Conservation (phyloP, 305 asterid species). For the Striga hermonthica region DNA sequence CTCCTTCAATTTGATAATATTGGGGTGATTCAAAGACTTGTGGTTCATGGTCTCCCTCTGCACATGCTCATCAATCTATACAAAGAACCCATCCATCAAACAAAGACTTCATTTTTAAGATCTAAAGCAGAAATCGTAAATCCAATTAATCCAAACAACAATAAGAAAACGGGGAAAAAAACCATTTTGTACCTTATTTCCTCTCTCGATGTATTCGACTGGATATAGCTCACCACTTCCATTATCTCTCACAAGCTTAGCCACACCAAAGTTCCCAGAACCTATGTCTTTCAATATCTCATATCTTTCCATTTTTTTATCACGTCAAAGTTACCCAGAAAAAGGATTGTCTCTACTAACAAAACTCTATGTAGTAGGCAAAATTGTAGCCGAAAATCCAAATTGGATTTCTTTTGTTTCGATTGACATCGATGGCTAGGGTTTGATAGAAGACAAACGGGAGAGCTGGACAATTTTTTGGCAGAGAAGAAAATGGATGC, state of each 20-base stretch:
- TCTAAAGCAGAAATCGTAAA: background rate
- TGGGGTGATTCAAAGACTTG: slow-evolving; percentile 48
- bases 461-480: too few species aligned
- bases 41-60: slow-evolving; percentile 92
- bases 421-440: too few species aligned
- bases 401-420: too few species aligned
- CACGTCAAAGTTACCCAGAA: background rate
- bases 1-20: slow-evolving; percentile 68
- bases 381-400: too few species aligned
- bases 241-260: slow-evolving; percentile 45
- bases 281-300: slow-evolving; percentile 68
- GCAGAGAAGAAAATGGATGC: too few species aligned
- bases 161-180: background rate
- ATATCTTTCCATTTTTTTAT: slow-evolving; percentile 55
- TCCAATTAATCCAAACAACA: background rate
- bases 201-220: slow-evolving; percentile 76
- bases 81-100: background rate
- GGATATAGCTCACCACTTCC: slow-evolving; percentile 58
- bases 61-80: slow-evolving; percentile 83
- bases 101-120: background rate
- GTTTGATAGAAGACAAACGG: too few species aligned
- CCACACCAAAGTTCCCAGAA: slow-evolving; percentile 74
- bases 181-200: slow-evolving; percentile 49
- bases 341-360: too few species aligned
- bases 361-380: too few species aligned